These are phyloP conservation scores for Panellus pusillus DNA, from an alignment of 768 basidiomycete species.

Conservation along the genomic window DNA sequence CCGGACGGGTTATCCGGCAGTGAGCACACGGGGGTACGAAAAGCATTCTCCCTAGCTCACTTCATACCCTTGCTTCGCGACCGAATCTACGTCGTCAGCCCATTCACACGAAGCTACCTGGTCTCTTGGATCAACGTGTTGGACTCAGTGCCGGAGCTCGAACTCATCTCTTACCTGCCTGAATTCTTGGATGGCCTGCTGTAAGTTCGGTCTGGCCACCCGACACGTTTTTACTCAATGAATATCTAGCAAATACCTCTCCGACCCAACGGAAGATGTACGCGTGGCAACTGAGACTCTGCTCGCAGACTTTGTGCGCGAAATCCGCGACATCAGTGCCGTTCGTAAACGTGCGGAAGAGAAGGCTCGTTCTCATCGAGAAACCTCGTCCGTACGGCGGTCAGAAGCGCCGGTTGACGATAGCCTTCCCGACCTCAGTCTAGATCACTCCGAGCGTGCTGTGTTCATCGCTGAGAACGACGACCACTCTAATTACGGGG, in stretches of 20 bases:
- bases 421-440: conserved; percentile 56
- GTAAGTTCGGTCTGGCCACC: conserved; percentile 45
- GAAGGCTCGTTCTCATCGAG: conserved; percentile 41
- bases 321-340: conserved; percentile 82
- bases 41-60: conserved; percentile 90
- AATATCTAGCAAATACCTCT: conserved; percentile 79
- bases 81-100: conserved; percentile 92
- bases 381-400: conserved; percentile 40
- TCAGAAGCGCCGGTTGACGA: conserved; percentile 44
- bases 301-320: conserved; percentile 85
- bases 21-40: conserved; percentile 46
- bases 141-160: conserved; percentile 94
- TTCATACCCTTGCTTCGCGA: conserved; percentile 94
- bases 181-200: conserved; percentile 93
- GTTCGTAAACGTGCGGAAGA: conserved; percentile 70
- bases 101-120: conserved; percentile 94
- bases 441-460: conserved; percentile 58
- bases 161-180: conserved; percentile 91
- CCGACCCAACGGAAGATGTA: conserved; percentile 93
- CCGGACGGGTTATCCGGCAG: conserved; percentile 51
- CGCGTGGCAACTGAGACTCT: conserved; percentile 87
- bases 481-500: conserved; percentile 38
- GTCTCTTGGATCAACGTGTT: conserved; percentile 96
- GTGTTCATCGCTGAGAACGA: conserved; percentile 57
- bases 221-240: conserved; percentile 5